Evolutionary conservation across 2,329 filamentous ascomycete species (phyloP), one percentile per base, ranked within the genome.

Genomic region (Claviceps purpurea): DNA sequence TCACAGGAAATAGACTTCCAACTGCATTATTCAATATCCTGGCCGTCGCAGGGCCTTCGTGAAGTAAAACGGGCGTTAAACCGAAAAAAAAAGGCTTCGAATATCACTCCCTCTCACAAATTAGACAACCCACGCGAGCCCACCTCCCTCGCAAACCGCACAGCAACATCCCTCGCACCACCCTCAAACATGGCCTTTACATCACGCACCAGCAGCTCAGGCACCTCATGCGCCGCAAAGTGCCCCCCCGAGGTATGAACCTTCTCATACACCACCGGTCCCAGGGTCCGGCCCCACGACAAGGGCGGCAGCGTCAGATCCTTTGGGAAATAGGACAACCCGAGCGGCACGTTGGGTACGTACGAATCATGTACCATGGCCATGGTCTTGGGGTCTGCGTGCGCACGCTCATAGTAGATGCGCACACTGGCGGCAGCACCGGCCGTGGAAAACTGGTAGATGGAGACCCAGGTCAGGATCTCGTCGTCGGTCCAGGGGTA

Each of bases 401-500:
- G 79, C 5, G 59, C 65, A 0, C 71, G 68, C 64, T 89, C 86
- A 59, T 89, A 89, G 66, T 91, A 91, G 48, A 89, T 87, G 7
- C 82, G 67, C 8, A 79, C 62, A 54, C 77, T 81, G 0, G 86
- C 84, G 1, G 80, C 81, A 0, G 86, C 81, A 0, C 87, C 85
- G 1, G 84, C 82, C 0, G 69, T 75, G 8, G 78, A 82, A 47
- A 89, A 89, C 62, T 76, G 80, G 63, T 90, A 90, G 41, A 90
- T 76, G 49, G 74, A 79, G 1, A 89, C 67, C 87, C 85, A 91
- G 0, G 81, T 87, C 26, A 87, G 67, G 8, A 90, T 75, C 67
- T 90, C 85, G 51, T 89, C 84, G 55, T 88, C 82, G 0, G 79
- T 84, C 85, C 85, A 90, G 0, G 76, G 69, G 60, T 89, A 89